Percentiles rank a stretch among this genome's conserved stretches.
phyloP scores from a whole-genome alignment of 2,329 filamentous ascomycete genomes.

The Acephala macrosclerotiorum region DNA sequence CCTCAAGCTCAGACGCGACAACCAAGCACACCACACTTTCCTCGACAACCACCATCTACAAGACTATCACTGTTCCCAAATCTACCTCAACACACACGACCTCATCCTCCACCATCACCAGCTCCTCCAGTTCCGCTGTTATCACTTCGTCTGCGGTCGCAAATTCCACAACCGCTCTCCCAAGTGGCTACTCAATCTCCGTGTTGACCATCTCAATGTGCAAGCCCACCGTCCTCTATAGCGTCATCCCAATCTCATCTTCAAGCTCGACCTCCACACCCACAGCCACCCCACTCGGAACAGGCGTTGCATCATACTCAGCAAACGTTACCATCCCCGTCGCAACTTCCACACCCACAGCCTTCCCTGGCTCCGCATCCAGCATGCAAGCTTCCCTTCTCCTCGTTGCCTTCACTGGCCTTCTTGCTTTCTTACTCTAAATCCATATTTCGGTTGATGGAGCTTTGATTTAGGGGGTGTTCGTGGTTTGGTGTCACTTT shows the following conservation, averaged over 20 bases:
- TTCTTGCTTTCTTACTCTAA: slow-evolving; percentile 13
- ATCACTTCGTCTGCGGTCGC: neutral
- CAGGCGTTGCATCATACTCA: neutral
- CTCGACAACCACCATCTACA: slow-evolving; percentile 15
- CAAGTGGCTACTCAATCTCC: slow-evolving; percentile 10
- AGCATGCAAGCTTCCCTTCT: neutral
- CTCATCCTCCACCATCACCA: slow-evolving; percentile 7
- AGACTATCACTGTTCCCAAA: neutral
- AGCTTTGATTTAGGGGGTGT: neutral
- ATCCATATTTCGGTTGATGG: neutral
- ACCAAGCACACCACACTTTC: slow-evolving; percentile 7
- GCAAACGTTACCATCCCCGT: slow-evolving; percentile 10
- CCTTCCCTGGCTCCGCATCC: slow-evolving; percentile 12
- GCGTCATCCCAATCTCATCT: slow-evolving; percentile 10
- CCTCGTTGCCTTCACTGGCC: slow-evolving; percentile 2
- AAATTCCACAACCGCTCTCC: slow-evolving; percentile 4
- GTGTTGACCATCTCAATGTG: slow-evolving; percentile 22
- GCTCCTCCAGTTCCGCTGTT: neutral
- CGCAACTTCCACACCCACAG: slow-evolving; percentile 7
- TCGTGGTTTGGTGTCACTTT: neutral
- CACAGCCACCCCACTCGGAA: neutral
- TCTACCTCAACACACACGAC: slow-evolving; percentile 1
- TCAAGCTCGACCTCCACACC: neutral
- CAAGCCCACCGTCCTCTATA: slow-evolving; percentile 18
- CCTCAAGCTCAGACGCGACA: neutral